These are phyloP conservation scores for Panaeolus cyanescens DNA, from an alignment of 768 basidiomycete species.

Conservation along the genomic window DNA sequence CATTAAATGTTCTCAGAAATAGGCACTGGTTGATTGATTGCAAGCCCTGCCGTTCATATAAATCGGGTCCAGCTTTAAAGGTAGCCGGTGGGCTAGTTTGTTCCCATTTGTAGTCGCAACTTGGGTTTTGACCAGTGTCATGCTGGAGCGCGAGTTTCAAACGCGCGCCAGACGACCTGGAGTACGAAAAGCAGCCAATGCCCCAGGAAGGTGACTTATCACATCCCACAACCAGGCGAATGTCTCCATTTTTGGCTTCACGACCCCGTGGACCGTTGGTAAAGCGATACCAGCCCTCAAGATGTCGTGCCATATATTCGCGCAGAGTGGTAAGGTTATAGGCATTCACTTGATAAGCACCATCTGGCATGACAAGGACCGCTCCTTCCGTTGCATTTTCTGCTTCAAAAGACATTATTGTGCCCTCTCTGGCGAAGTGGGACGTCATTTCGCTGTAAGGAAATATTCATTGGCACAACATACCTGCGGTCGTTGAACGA, in stretches of 20 bases:
- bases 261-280: neutral
- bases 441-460: neutral
- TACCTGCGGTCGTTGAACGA: no score
- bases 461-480: neutral
- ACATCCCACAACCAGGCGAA: constrained; percentile 2
- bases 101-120: neutral
- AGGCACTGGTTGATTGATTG: constrained; percentile 10
- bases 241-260: constrained; percentile 6
- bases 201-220: constrained; percentile 9
- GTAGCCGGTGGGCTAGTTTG: constrained; percentile 5
- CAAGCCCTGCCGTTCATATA: neutral
- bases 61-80: constrained; percentile 2
- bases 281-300: constrained; percentile 6
- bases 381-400: constrained; percentile 5
- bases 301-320: neutral
- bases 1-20: constrained; percentile 11
- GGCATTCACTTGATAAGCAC: neutral
- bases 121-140: neutral
- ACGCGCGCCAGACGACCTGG: neutral
- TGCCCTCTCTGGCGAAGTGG: neutral
- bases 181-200: no score
- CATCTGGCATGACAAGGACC: constrained; percentile 3
- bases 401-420: no score
- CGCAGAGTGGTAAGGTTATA: neutral
- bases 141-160: neutral